Conservation (phyloP, 148 eudicot genomes). For the Dysphania ambrosioides region DNA sequence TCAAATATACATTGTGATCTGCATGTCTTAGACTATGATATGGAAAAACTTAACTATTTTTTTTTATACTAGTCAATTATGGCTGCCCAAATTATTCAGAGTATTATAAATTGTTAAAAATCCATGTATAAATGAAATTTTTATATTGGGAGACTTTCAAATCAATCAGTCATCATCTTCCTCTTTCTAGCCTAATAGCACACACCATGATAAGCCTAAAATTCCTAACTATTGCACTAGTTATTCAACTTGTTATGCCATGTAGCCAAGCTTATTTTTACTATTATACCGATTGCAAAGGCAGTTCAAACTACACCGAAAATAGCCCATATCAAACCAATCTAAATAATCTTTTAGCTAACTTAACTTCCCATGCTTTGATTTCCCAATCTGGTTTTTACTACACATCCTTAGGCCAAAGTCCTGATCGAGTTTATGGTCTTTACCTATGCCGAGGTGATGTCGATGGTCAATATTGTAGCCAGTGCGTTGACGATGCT, state of each 20-base stretch:
- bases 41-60: too few relatives aligned
- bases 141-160: too few relatives aligned
- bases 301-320: neutral
- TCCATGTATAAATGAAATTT: too few relatives aligned
- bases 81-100: too few relatives aligned
- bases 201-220: too few relatives aligned
- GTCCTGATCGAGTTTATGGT: neutral
- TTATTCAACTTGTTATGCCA: neutral
- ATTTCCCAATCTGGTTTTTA: neutral
- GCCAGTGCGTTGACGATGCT: neutral
- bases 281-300: neutral
- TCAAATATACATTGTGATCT: too few relatives aligned
- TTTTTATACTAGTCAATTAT: too few relatives aligned
- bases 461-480: neutral
- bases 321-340: neutral
- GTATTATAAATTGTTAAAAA: too few relatives aligned
- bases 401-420: neutral
- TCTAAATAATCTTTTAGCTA: neutral
- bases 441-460: neutral
- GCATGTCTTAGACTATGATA: too few relatives aligned
- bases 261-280: neutral
- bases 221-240: too few relatives aligned
- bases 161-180: too few relatives aligned
- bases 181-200: too few relatives aligned
- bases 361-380: neutral